phyloP scores from a whole-genome alignment of 2,329 filamentous ascomycete genomes.

The Cryphonectria radicalis region DNA sequence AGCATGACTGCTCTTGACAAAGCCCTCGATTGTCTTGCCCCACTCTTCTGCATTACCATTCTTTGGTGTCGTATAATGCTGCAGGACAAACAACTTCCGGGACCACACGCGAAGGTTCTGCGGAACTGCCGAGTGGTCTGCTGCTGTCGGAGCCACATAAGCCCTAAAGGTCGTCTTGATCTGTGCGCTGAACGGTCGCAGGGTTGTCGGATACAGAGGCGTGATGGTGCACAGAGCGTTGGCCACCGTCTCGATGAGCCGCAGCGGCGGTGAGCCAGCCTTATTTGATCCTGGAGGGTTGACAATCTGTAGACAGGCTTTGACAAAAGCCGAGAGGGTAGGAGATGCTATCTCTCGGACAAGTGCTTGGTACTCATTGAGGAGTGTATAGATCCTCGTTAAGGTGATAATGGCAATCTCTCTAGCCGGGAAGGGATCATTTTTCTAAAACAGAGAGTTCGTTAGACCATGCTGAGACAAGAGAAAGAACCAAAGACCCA shows the following conservation, averaged over 20 bases:
- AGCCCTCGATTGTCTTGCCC: conserved; percentile 65
- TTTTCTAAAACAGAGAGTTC: conserved; percentile 60
- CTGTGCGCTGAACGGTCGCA: conserved; percentile 75
- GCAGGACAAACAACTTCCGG: conserved; percentile 67
- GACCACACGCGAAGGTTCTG: conserved; percentile 60
- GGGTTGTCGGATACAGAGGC: conserved; percentile 80
- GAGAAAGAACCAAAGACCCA: too few relatives aligned
- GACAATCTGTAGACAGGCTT: conserved; percentile 70
- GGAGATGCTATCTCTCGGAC: conserved; percentile 88
- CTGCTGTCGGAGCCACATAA: conserved; percentile 68
- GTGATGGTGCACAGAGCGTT: conserved; percentile 73
- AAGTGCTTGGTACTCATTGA: conserved; percentile 81
- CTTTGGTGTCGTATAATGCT: conserved; percentile 83
- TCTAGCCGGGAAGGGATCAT: conserved; percentile 75
- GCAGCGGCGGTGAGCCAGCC: conserved; percentile 45
- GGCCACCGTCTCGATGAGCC: conserved; percentile 69
- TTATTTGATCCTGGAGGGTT: conserved; percentile 49
- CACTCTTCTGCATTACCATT: conserved; percentile 78
- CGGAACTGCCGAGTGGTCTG: conserved; percentile 53
- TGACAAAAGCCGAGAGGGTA: conserved; percentile 74
- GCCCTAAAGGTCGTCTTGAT: conserved; percentile 64
- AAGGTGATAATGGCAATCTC: conserved; percentile 77
- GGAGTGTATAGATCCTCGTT: conserved; percentile 81
- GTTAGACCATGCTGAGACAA: neutral
- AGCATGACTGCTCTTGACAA: conserved; percentile 68